These are phyloP conservation scores for Hyaloscypha finlandica DNA, from an alignment of 495 filamentous ascomycete species.

Conservation along the genomic window DNA sequence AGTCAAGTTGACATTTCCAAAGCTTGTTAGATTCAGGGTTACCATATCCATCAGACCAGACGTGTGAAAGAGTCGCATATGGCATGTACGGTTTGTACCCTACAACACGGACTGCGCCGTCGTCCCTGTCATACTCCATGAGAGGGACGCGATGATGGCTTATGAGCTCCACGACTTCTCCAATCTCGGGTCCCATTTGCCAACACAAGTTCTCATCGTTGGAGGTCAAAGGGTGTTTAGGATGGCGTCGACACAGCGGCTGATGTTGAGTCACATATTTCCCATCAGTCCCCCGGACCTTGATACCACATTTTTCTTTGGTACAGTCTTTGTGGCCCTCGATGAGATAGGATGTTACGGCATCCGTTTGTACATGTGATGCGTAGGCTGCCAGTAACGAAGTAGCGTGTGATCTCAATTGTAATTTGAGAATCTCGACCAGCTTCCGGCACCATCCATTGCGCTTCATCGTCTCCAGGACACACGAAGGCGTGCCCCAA, in stretches of 20 bases:
- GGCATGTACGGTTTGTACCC: not conserved
- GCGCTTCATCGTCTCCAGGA: not conserved
- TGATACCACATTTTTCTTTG: not conserved
- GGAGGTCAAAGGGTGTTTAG: not conserved
- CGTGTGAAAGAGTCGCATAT: slow-evolving; percentile 11
- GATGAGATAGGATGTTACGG: not conserved
- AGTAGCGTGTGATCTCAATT: slow-evolving; percentile 6
- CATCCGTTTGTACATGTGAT: not conserved
- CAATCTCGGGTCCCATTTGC: not conserved
- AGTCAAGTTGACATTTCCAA: slow-evolving; percentile 8
- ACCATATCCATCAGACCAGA: slow-evolving; percentile 15
- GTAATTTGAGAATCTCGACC: not conserved
- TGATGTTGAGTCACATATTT: not conserved
- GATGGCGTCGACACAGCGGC: not conserved
- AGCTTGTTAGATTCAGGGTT: slow-evolving; percentile 3
- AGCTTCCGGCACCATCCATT: slow-evolving; percentile 7
- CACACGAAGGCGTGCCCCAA: slow-evolving; percentile 2
- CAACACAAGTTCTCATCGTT: not conserved
- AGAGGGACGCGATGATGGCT: not conserved
- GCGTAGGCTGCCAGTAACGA: not conserved
- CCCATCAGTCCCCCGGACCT: not conserved
- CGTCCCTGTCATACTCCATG: not conserved
- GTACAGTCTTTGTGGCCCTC: not conserved
- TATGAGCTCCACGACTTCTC: not conserved
- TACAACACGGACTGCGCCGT: not conserved